A percentile compares a stretch with the other conserved stretches of the same genome.
These are phyloP conservation scores for Colletotrichum sp. DNA, from an alignment of 2,329 filamentous ascomycete species.

Conservation along the genomic window DNA sequence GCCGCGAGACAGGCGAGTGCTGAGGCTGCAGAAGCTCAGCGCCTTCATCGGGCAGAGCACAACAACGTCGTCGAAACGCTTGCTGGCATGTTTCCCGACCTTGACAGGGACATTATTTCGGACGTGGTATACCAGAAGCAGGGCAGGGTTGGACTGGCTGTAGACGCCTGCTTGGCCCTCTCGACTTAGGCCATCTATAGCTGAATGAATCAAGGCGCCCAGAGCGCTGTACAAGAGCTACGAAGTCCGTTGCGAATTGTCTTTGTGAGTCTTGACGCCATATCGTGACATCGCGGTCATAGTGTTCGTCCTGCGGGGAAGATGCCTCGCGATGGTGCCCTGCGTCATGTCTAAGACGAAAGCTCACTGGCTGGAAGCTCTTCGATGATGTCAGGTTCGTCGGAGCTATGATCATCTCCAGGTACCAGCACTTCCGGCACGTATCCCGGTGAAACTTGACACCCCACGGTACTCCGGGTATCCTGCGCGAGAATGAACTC, in stretches of 20 bases:
- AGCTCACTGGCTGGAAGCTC: neutral
- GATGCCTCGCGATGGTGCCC: neutral
- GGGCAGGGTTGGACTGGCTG: conserved; percentile 86
- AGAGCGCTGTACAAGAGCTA: neutral
- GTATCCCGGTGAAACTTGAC: neutral
- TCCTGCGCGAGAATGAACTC: neutral
- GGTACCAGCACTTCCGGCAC: neutral
- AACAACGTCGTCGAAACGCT: conserved; percentile 91
- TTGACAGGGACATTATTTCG: conserved; percentile 93
- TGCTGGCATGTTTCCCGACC: conserved; percentile 93
- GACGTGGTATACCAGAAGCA: conserved; percentile 97
- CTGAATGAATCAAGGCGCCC: neutral
- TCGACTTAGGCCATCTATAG: conserved; percentile 38
- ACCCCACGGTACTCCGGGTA: neutral
- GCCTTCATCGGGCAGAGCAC: conserved; percentile 85
- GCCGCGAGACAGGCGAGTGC: conserved; percentile 90
- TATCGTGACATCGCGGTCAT: neutral
- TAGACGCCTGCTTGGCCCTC: conserved; percentile 82
- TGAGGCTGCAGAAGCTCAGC: conserved; percentile 84
- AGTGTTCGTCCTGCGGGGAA: neutral
- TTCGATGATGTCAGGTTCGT: neutral
- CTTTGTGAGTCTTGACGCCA: neutral
- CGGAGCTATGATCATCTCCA: neutral
- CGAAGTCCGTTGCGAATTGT: fast-evolving
- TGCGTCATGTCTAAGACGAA: fast-evolving